phyloP scores from a whole-genome alignment of 768 basidiomycete species.

The Amanita rimosa region DNA sequence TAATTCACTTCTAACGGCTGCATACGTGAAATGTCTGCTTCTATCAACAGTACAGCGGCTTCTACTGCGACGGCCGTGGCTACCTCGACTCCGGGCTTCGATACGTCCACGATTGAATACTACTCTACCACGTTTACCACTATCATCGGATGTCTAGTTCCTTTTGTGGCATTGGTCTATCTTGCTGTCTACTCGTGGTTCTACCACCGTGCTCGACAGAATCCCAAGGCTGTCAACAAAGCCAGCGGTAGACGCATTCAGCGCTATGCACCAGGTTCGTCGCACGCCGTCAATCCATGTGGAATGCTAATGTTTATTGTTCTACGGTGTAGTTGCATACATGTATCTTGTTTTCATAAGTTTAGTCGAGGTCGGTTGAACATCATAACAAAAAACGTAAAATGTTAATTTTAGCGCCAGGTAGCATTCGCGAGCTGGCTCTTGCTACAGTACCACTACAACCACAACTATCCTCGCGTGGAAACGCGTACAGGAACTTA shows the following conservation, averaged over 20 bases:
- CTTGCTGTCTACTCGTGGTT: conserved; percentile 39
- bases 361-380: conserved; percentile 29
- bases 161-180: conserved; percentile 31
- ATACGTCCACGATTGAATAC: conserved; percentile 14
- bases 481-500: conserved; percentile 30
- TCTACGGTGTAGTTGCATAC: conserved; percentile 31
- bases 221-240: conserved; percentile 41
- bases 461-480: conserved; percentile 38
- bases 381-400: neutral
- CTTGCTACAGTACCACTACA: conserved; percentile 41
- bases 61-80: neutral
- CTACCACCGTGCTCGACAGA: conserved; percentile 31
- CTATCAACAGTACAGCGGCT: neutral
- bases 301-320: conserved; percentile 8
- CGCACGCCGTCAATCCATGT: neutral
- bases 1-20: neutral
- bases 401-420: conserved; percentile 12
- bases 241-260: conserved; percentile 31
- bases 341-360: conserved; percentile 37
- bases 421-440: conserved; percentile 48
- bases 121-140: conserved; percentile 24
- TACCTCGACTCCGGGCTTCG: neutral
- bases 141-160: conserved; percentile 22
- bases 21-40: neutral
- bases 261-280: conserved; percentile 43